Base-by-base conservation (phyloP, 768 basidiomycete species). In the Cantharellus anzutake region DNA sequence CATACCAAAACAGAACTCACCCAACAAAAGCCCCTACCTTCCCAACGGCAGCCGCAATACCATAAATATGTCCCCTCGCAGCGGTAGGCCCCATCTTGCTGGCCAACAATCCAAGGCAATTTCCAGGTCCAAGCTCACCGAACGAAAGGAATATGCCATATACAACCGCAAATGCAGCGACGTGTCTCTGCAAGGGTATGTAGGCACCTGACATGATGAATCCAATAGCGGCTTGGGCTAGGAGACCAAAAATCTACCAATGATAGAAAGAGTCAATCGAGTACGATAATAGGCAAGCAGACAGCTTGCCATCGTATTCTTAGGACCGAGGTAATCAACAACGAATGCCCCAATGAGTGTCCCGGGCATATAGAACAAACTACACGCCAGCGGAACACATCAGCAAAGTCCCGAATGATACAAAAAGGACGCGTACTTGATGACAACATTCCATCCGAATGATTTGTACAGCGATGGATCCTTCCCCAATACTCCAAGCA, bases 141-240 rank as follows among this genome's bases (percentile, higher is more conserved):
- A 91, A 83, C 66, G 80, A 82, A 65, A 93, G 68, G 78, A 96
- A 96, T 56, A 96, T 80, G 11, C 92, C 93, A 65, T 96, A 94
- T 4, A 96, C 73, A 41, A 93, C 80, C 29, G 86, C 83, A 62
- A 88, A 91, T 4, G 75, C 86, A n/a, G 71, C 86, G 57, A 89
- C 75, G 62, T 86, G 74, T 2, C 72, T 66, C 7, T 77, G 76
- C 59, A 91, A 73, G 70, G 74, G 72, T 35, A 62, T 66, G 71
- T 93, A 96, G 20, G 80, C 72, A 1, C 88, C 93, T 62, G 86
- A 86, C 83, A 97, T 87, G 69, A 89, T 79, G 71, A 96, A 96
- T 3, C 93, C 87, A 55, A 86, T 73, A 63, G 86, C 56, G 2
- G 84, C 81, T 68, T 89, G 86, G 75, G 51, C 86, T 86, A 37